phyloP scores from a whole-genome alignment of 768 basidiomycete species.

The Gymnopilus dilepis region DNA sequence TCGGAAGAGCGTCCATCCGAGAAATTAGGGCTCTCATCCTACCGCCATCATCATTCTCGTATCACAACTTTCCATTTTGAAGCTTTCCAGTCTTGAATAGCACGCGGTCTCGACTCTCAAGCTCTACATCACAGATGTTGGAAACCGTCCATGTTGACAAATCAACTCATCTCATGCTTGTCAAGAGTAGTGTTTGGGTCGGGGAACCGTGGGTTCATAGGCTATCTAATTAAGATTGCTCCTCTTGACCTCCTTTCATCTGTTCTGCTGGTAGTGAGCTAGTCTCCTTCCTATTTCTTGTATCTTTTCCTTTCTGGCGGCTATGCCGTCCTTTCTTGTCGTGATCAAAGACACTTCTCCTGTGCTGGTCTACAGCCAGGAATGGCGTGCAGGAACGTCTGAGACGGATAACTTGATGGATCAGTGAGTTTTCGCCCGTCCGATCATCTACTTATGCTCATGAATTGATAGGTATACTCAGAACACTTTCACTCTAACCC shows the following conservation, averaged over 20 bases:
- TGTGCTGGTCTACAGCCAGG: slow-evolving; percentile 1
- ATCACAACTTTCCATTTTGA: background rate
- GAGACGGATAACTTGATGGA: slow-evolving; percentile 12
- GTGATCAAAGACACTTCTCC: slow-evolving; percentile 11
- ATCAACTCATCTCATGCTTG: background rate
- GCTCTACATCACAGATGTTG: background rate
- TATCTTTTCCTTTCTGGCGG: background rate
- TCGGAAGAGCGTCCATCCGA: no score
- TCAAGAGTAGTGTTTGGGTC: background rate
- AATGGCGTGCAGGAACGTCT: slow-evolving; percentile 27
- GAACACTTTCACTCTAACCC: slow-evolving; percentile 45
- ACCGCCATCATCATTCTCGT: background rate
- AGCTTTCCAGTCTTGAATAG: background rate
- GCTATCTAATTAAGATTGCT: background rate
- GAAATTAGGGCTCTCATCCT: no score
- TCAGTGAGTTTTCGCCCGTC: slow-evolving; percentile 4
- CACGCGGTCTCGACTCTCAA: background rate
- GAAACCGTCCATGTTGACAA: background rate
- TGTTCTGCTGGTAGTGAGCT: background rate
- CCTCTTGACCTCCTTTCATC: background rate
- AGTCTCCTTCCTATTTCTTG: slow-evolving; percentile 6
- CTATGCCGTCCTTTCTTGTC: slow-evolving; percentile 5
- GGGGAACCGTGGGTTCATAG: background rate
- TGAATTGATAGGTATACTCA: slow-evolving; percentile 30
- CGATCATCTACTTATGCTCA: background rate